phyloP scores from a whole-genome alignment of 106 monocot species.

The Vanilla planifolia region DNA sequence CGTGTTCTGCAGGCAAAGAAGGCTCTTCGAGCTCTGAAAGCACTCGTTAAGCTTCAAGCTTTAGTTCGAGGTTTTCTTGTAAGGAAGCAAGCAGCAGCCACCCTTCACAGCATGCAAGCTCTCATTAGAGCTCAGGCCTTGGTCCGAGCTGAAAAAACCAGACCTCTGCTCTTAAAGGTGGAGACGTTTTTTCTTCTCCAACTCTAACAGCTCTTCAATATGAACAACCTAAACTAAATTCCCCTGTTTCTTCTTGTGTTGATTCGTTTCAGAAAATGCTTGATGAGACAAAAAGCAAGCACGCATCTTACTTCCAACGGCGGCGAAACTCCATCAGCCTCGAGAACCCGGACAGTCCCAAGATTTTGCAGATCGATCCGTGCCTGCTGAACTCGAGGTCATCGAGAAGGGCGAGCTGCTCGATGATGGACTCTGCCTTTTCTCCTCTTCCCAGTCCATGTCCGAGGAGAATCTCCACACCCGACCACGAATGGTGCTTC shows the following conservation, averaged over 20 bases:
- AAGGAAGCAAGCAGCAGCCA: slow-evolving; percentile 47
- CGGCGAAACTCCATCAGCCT: slow-evolving; percentile 15
- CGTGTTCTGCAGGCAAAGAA: slow-evolving; percentile 57
- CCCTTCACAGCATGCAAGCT: slow-evolving; percentile 60
- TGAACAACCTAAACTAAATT: background rate
- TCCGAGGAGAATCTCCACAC: slow-evolving; percentile 13
- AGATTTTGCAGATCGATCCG: slow-evolving; percentile 58
- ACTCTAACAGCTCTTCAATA: background rate
- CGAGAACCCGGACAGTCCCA: slow-evolving; percentile 33
- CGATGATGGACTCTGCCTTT: slow-evolving; percentile 2
- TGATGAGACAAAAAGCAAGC: slow-evolving; percentile 22
- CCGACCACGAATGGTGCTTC: slow-evolving; percentile 12
- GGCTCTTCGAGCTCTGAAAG: slow-evolving; percentile 71
- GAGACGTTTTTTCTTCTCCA: background rate
- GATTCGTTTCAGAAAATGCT: slow-evolving; percentile 22
- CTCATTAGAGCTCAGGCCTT: slow-evolving; percentile 55
- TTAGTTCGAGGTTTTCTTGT: slow-evolving; percentile 87
- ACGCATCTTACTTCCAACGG: slow-evolving; percentile 18
- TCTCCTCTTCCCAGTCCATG: slow-evolving; percentile 27
- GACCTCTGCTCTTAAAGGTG: background rate
- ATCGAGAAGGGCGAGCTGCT: slow-evolving; percentile 14
- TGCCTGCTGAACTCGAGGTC: slow-evolving; percentile 38
- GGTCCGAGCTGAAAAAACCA: slow-evolving; percentile 24
- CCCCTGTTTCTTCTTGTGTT: background rate
- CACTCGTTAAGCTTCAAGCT: slow-evolving; percentile 84